These are phyloP conservation scores for Aquanectria penicillioides DNA, from an alignment of 2,329 filamentous ascomycete species.

Conservation along the genomic window DNA sequence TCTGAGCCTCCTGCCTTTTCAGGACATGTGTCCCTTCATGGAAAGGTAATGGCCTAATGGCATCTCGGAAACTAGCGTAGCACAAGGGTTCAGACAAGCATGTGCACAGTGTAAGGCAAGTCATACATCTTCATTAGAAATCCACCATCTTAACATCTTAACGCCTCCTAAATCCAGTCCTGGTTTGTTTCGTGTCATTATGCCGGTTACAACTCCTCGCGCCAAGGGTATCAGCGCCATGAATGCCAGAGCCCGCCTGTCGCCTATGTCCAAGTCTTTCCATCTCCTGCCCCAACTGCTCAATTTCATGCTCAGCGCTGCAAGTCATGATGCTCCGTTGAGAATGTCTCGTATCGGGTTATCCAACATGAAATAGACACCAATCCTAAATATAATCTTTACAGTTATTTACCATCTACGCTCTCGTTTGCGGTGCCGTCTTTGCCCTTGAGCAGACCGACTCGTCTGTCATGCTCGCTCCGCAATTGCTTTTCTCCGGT, in stretches of 20 bases:
- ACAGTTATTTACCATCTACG: constrained; percentile 28
- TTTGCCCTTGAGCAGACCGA: constrained; percentile 39
- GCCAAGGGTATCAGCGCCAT: constrained; percentile 18
- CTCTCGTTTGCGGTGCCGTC: constrained; percentile 17
- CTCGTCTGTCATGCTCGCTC: constrained; percentile 44
- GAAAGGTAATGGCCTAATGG: too few relatives aligned
- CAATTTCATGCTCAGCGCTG: background rate
- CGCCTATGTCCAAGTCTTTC: background rate
- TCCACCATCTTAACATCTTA: background rate
- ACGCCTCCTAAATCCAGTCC: background rate
- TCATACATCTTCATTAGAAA: too few relatives aligned
- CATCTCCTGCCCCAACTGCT: background rate
- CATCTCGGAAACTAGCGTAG: too few relatives aligned
- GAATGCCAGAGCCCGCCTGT: constrained; percentile 12
- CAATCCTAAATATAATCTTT: constrained; percentile 9
- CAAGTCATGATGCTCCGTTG: background rate
- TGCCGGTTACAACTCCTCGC: constrained; percentile 14
- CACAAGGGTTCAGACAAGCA: background rate
- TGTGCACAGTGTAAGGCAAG: too few relatives aligned
- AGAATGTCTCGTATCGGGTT: background rate
- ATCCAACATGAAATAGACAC: background rate
- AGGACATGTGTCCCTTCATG: too few relatives aligned
- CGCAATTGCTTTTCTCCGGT: constrained; percentile 48
- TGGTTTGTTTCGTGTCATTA: background rate
- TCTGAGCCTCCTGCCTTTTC: too few relatives aligned